Percentiles rank a stretch among this genome's conserved stretches.
Conservation (phyloP, 352 stramenopile species). For the Albugo candida region DNA sequence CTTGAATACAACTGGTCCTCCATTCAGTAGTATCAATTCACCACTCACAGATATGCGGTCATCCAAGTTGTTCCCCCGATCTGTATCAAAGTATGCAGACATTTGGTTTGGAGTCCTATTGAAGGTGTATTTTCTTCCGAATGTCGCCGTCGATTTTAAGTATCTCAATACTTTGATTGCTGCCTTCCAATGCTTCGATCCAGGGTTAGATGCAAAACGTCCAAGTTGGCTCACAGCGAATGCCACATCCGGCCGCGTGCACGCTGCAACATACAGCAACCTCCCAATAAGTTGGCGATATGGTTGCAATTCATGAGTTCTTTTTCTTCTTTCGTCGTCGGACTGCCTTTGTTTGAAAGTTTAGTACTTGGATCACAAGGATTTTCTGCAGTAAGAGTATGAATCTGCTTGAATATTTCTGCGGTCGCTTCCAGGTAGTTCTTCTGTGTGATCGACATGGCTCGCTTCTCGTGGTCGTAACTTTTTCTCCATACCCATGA, state of each 20-base stretch:
- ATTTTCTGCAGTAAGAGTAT: no score
- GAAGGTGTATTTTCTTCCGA: not conserved
- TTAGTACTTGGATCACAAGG: no score
- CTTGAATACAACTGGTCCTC: conserved; percentile 6
- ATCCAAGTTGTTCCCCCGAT: conserved; percentile 8
- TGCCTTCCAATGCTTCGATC: not conserved
- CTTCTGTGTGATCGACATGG: conserved; percentile 9
- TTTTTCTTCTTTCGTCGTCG: not conserved
- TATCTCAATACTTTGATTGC: no score
- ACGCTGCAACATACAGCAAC: conserved; percentile 10
- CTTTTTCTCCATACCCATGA: conserved; percentile 12
- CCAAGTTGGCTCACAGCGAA: conserved; percentile 5
- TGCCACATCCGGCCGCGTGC: conserved; percentile 10
- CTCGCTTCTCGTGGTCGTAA: not conserved
- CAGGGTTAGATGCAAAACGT: no score
- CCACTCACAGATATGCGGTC: conserved; percentile 10
- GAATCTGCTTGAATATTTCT: not conserved
- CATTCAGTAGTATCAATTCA: conserved; percentile 6
- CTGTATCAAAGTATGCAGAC: conserved; percentile 7
- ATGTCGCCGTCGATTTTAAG: not conserved
- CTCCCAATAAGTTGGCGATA: conserved; percentile 7
- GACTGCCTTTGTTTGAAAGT: not conserved
- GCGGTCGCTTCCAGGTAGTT: conserved; percentile 9
- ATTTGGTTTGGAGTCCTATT: not conserved
- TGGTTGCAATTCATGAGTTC: conserved; percentile 3